Evolutionary conservation across 257 asterid species (phyloP), one percentile per base, ranked within the genome.

Genomic region (Solanum sparsipilum): DNA sequence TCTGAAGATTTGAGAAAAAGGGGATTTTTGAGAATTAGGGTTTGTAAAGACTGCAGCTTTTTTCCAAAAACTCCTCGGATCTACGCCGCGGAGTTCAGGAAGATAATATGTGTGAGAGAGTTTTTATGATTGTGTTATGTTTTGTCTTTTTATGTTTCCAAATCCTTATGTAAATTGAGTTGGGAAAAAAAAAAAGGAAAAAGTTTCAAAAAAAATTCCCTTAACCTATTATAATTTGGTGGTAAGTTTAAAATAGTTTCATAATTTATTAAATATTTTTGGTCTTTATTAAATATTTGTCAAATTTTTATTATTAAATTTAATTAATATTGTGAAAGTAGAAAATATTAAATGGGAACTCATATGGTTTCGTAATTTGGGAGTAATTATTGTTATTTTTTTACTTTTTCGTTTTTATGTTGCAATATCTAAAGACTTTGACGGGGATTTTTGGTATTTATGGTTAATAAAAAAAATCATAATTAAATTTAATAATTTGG

Each of bases 61-160:
- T 35, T 38, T 65, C 83, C 83, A 83, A 68, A 87, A 87, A 87
- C 87, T 81, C 89, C 87, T 81, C 83, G 89, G 89, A 87, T 87
- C 87, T 81, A 87, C 73, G 87, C 89, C 89, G 87, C 72, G 89
- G 89, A 87, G 87, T 87, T 67, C 9, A 73, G 88, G 85, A 86
- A 67, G 8, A 29, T n/a, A 39, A 70, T n/a, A 34, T 31, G 79
- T 32, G 52, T 15, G 25, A 6, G 63, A 25, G 31, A 36, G 10
- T 81, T 15, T 46, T 27, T 46, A 46, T 46, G 85, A 46, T 20
- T 44, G 39, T 81, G 18, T 27, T 81, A 63, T 81, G 27, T 29
- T 81, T 81, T 81, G 67, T 81, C 60, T 5, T 46, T 81, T 27
- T n/a, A 6, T 81, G 8, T 8, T 44, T 9, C 65, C 65, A 25